phyloP scores from a whole-genome alignment of 2,329 filamentous ascomycete genomes.

The Esteya vermicola region DNA sequence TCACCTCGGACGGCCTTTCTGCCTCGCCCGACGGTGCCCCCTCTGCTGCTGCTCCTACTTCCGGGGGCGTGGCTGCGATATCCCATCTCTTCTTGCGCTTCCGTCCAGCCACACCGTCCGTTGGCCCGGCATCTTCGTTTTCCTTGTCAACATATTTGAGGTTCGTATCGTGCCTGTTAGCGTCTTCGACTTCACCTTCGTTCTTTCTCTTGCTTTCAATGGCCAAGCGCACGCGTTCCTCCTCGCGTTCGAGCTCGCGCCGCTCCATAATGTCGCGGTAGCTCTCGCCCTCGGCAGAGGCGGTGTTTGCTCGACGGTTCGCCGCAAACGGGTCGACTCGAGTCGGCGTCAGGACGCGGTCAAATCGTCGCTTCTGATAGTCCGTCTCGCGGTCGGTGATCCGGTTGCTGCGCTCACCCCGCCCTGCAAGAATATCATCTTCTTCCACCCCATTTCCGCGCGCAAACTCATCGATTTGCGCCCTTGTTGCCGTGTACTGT shows the following conservation, averaged over 20 bases:
- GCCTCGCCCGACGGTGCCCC: slow-evolving; percentile 29
- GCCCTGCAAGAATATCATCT: slow-evolving; percentile 72
- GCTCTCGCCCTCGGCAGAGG: slow-evolving; percentile 62
- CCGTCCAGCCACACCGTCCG: slow-evolving; percentile 47
- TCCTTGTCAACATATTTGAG: slow-evolving; percentile 62
- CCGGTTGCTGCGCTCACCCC: slow-evolving; percentile 74
- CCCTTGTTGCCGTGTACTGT: slow-evolving; percentile 86
- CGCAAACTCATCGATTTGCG: slow-evolving; percentile 90
- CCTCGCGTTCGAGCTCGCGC: slow-evolving; percentile 83
- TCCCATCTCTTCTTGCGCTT: slow-evolving; percentile 97
- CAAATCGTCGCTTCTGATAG: slow-evolving; percentile 90
- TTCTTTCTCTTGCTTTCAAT: slow-evolving; percentile 61
- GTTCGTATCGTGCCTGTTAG: slow-evolving; percentile 55
- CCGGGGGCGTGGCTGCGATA: slow-evolving; percentile 40
- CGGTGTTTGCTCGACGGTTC: slow-evolving; percentile 52
- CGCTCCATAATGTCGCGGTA: slow-evolving; percentile 87
- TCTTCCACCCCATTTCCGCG: slow-evolving; percentile 76
- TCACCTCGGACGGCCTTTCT: slow-evolving; percentile 56
- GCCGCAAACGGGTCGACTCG: slow-evolving; percentile 75
- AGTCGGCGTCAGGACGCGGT: slow-evolving; percentile 74
- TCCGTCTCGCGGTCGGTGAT: slow-evolving; percentile 91
- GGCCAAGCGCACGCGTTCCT: slow-evolving; percentile 67
- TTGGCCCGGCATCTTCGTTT: slow-evolving; percentile 54
- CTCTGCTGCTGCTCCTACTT: slow-evolving; percentile 24
- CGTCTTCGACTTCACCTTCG: slow-evolving; percentile 40